Conservation (phyloP, 257 asterid genomes). For the Gentiana dahurica region DNA sequence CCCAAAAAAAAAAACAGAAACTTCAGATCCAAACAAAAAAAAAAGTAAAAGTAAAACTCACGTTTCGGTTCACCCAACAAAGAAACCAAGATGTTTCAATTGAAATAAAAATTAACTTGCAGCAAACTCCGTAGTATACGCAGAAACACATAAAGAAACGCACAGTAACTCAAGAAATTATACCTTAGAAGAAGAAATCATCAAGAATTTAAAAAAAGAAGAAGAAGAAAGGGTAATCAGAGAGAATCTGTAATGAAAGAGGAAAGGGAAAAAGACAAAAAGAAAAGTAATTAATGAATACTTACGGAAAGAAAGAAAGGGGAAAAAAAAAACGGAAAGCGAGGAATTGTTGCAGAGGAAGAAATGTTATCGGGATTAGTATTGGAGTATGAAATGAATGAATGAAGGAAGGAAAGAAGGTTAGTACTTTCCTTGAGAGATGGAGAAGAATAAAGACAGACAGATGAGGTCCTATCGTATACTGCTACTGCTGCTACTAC, state of each 20-base stretch:
- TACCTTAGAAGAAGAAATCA: no score
- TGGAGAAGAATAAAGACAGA: constrained; percentile 21
- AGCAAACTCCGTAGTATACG: no score
- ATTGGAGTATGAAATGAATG: no score
- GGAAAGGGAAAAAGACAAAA: constrained; percentile 10
- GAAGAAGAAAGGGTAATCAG: not conserved
- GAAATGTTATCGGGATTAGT: constrained; percentile 33
- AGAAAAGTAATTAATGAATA: not conserved
- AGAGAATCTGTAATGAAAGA: not conserved
- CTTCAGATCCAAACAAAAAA: no score
- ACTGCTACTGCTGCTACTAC: no score
- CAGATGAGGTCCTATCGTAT: not conserved
- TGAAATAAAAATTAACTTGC: no score
- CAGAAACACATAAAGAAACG: not conserved
- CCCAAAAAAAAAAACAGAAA: no score
- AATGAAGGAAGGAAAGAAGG: not conserved
- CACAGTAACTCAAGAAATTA: no score
- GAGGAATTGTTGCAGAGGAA: constrained; percentile 47
- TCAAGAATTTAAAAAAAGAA: constrained; percentile 1
- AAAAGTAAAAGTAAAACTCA: no score
- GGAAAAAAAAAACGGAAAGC: constrained; percentile 44
- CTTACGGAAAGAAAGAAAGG: constrained; percentile 28
- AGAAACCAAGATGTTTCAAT: no score
- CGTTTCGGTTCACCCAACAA: no score
- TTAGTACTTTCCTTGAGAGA: constrained; percentile 28